A percentile compares a stretch with the other conserved stretches of the same genome.
phyloP scores from a whole-genome alignment of 495 filamentous ascomycete species.

The Penicillium paradoxum region DNA sequence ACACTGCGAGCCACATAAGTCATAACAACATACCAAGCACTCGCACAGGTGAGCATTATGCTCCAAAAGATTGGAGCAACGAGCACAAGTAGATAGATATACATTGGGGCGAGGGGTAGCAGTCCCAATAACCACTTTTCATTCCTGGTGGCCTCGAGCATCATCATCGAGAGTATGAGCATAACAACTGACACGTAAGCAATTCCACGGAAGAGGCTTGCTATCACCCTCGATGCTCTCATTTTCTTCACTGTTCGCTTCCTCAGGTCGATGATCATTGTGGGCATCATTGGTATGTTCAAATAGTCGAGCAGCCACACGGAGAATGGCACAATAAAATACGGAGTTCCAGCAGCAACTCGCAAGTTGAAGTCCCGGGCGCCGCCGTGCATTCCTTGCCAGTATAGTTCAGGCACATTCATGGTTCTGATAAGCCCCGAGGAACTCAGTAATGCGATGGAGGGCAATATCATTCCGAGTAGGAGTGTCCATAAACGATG shows the following conservation, averaged over 20 bases:
- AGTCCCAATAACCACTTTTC: background rate
- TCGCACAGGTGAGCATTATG: background rate
- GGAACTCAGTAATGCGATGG: background rate
- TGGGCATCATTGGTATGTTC: background rate
- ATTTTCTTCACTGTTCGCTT: background rate
- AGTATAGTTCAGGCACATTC: background rate
- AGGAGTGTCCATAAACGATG: background rate
- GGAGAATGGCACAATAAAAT: background rate
- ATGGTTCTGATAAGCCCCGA: background rate
- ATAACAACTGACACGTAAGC: background rate
- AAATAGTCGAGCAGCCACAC: background rate
- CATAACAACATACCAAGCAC: background rate
- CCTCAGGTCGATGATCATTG: background rate
- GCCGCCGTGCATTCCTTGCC: background rate
- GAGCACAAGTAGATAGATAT: background rate
- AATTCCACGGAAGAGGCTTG: background rate
- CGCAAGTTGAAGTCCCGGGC: background rate
- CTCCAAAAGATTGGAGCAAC: background rate
- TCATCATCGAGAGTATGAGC: background rate
- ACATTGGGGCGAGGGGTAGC: background rate
- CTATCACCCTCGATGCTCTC: background rate
- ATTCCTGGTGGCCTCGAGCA: background rate
- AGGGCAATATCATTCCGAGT: background rate
- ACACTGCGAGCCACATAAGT: background rate
- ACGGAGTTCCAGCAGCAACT: background rate